Base-by-base conservation (phyloP, 371 early-diverging fungal genomes). In the Haplosporangium sp. region DNA sequence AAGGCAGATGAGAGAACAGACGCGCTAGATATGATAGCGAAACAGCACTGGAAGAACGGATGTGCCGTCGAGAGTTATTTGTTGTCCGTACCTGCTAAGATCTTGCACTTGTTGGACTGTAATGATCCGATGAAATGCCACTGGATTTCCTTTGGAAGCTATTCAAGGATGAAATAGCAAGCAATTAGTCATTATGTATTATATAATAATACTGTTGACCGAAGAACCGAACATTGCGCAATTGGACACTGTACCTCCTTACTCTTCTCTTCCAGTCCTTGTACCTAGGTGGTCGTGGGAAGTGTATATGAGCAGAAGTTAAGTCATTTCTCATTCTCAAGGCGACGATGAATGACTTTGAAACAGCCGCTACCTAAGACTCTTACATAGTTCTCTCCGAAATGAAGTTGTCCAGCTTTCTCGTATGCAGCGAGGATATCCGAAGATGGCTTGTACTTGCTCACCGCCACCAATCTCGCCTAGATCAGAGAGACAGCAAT, bases 51-150 rank as follows among this genome's bases (percentile, higher is more conserved):
- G 29, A 29, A 29, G 29, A 29, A 29, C 29, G 4, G 4, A 29
- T 29, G 29, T 29, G 29, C 46, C 46, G 11, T 46, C 11, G 16
- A 14, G 16, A 12, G 5, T 10, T 16, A 13, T 41, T 0, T 59
- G 20, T 6, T 45, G 5, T 54, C 13, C 54, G 54, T 83, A 84
- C 90, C 82, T 53, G 93, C 92, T 6, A 98, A 86, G 2, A 82
- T 64, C 76, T 97, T 98, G 85, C 94, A 94, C 75, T 99, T 99
- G 91, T 99, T 99, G 73, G 92, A 92, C 82, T 99, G 98, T 21
- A 98, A 83, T 18, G 91, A 84, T 45, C 97, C 99, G 63, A 97
- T 97, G 77, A 97, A 99, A 82, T 99, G 99, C 99, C 98, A 99
- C 60, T 90, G 89, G 82, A 94, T 94, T 68, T 92, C 92, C 21